phyloP scores from a whole-genome alignment of 108 stramenopile species.

The Skeletonema marinoi region DNA sequence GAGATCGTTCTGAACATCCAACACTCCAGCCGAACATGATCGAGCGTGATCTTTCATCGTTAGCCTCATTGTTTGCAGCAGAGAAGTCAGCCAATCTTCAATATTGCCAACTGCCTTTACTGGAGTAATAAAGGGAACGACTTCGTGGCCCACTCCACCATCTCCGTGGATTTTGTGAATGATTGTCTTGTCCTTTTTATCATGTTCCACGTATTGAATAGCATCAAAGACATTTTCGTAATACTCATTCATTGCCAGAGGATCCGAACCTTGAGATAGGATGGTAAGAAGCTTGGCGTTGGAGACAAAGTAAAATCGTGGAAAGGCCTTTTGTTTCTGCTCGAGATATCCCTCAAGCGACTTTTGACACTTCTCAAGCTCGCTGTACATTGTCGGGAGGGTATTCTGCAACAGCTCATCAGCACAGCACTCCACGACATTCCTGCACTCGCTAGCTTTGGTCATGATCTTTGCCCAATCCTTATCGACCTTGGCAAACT shows the following conservation, averaged over 20 bases:
- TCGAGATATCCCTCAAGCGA: conserved; percentile 92
- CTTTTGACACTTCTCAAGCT: conserved; percentile 93
- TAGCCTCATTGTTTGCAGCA: conserved; percentile 78
- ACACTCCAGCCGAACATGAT: conserved; percentile 65
- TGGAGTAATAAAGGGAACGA: conserved; percentile 66
- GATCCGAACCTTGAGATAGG: conserved; percentile 91
- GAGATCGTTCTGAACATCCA: conserved; percentile 63
- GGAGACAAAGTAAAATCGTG: conserved; percentile 93
- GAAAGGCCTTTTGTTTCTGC: conserved; percentile 91
- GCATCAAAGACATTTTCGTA: conserved; percentile 93
- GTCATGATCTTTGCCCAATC: conserved; percentile 89
- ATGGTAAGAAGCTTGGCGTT: conserved; percentile 89
- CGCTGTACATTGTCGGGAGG: conserved; percentile 85
- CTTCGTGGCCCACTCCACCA: conserved; percentile 76
- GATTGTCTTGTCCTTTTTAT: conserved; percentile 84
- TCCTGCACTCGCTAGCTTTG: conserved; percentile 76
- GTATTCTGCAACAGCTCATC: conserved; percentile 72
- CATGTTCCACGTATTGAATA: conserved; percentile 86
- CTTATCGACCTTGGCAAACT: conserved; percentile 92
- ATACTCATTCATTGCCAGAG: conserved; percentile 91
- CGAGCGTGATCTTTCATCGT: conserved; percentile 83
- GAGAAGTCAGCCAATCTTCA: conserved; percentile 89
- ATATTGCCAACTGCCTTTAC: conserved; percentile 89
- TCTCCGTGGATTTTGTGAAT: conserved; percentile 81
- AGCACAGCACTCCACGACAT: conserved; percentile 79